Evolutionary conservation across 2,329 filamentous ascomycete species (phyloP).

Genomic region (Mycogone perniciosa): DNA sequence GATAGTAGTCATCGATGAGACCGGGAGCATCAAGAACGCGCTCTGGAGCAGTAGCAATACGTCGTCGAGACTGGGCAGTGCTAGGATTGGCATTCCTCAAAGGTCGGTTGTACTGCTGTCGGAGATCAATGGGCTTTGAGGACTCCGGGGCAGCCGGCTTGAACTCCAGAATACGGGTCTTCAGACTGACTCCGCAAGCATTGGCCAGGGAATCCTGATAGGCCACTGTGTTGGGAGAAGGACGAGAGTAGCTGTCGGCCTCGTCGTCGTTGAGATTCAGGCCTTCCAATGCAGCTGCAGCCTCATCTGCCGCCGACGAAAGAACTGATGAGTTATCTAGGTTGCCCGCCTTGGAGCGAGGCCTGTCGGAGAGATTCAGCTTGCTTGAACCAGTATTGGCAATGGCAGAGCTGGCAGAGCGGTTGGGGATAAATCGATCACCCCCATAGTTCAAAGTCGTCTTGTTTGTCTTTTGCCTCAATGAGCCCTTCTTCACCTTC

Average conservation of each 20-base stretch:
- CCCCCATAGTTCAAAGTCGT: conserved; percentile 73
- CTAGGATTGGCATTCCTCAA: conserved; percentile 68
- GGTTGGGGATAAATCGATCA: conserved; percentile 95
- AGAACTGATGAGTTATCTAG: conserved; percentile 69
- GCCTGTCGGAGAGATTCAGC: conserved; percentile 64
- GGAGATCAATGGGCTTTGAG: conserved; percentile 94
- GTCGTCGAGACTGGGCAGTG: conserved; percentile 81
- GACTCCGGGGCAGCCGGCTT: conserved; percentile 98
- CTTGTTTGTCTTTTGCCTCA: conserved; percentile 60
- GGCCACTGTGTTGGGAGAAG: conserved; percentile 79
- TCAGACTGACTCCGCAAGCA: conserved; percentile 87
- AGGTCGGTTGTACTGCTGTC: conserved; percentile 95
- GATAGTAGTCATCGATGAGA: conserved; percentile 96
- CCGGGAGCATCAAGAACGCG: conserved; percentile 94
- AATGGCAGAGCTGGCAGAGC: conserved; percentile 81
- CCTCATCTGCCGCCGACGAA: conserved; percentile 72
- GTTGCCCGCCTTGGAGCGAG: conserved; percentile 58
- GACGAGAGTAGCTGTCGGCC: conserved; percentile 62
- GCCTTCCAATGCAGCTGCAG: conserved; percentile 70
- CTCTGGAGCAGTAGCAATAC: conserved; percentile 90
- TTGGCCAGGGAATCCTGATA: conserved; percentile 88
- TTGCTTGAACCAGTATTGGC: conserved; percentile 76
- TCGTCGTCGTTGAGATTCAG: conserved; percentile 70
- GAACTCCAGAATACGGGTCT: conserved; percentile 94
- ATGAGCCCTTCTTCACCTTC: conserved; percentile 49